Evolutionary conservation across 106 monocot genomes (phyloP), one percentile per base, ranked within the genome.

Genomic region (Apostasia shenzhenica): DNA sequence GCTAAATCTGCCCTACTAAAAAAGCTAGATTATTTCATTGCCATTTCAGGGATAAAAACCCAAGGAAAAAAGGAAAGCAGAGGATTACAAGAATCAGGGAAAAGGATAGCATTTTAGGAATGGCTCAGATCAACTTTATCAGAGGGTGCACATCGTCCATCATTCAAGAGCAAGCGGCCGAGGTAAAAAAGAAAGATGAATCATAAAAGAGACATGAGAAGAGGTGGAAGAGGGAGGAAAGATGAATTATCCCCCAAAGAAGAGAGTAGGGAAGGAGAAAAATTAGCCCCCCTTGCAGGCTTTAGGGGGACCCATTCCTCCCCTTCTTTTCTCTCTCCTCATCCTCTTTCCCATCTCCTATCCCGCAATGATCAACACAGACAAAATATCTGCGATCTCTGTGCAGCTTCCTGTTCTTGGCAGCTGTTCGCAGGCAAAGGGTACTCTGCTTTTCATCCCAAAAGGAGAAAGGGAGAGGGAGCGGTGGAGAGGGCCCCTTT

Each of bases 331-430:
- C 64, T 45, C 64, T 64, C 41, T 50, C 8, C 50, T 8, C 50
- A 50, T 50, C 50, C 50, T 8, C 50, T 50, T 50, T 8, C 6
- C 50, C 64, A 11, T 48, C 64, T 48, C 48, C 64, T 49, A 55
- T 67, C 66, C 66, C 47, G 74, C 56, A 66, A 67, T 74, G 74
- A 74, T 74, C 46, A 12, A 40, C 54, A 45, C 52, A 56, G 59
- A 54, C 37, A 64, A 73, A 74, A 66, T 74, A 66, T 66, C 74
- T 74, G 74, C 48, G 57, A 54, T 55, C 73, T 54, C 67, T 68
- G 67, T 54, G 52, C 52, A 68, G 8, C 11, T 48, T 68, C 42
- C 51, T 42, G 51, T 51, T 68, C 13, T 51, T 68, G 38, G 52
- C 53, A 39, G 54, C 50, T 54, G 67, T 54, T 68, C 9, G 52